Base-by-base conservation (phyloP, 2,329 filamentous ascomycete genomes). In the Penicillium sp. region DNA sequence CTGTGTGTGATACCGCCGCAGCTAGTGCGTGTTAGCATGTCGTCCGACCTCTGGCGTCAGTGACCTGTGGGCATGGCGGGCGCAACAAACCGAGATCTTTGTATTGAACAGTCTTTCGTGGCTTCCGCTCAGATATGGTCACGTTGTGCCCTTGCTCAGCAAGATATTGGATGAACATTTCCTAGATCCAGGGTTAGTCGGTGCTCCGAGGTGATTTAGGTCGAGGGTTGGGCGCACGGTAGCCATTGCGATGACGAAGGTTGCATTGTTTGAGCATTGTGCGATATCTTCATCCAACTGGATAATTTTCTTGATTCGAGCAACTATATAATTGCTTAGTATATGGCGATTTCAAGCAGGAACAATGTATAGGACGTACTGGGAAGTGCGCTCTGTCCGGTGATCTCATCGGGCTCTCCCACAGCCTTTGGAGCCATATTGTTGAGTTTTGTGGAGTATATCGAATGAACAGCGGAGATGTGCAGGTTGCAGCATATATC, bases 301-400 rank as follows among this genome's bases (percentile, higher is more conserved):
- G 53, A 99, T 89, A 67, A 99, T 95, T 74, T 95, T 95, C 74
- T 96, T 96, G 51, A 99, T 89, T 63, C 93, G 83, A 14, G 93
- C 88, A 48, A 97, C 93, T 97, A 18, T 30, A 62, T 34, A 38
- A n/a, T 8, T 5, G 4, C 36, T 60, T 41, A 59, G 49, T 34
- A 36, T 25, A 27, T 38, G 22, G 22, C 12, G 12, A n/a, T 41
- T 13, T 13, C 25, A 28, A 18, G 19, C n/a, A 16, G n/a, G 12
- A 25, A 11, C 19, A 14, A n/a, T 22, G 33, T 37, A 12, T 25
- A 47, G 41, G 41, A 77, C 87, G 72, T 77, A 95, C 92, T 77
- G 8, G 92, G 92, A 28, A 97, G 81, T 59, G 89, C 86, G 18
- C 88, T 87, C 57, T 89, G 85, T 59, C 92, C 92, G 2, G 88